A percentile compares a stretch with the other conserved stretches of the same genome.
Evolutionary conservation across 345 rosid genomes (phyloP).

Genomic region (Gossypium stocksii): DNA sequence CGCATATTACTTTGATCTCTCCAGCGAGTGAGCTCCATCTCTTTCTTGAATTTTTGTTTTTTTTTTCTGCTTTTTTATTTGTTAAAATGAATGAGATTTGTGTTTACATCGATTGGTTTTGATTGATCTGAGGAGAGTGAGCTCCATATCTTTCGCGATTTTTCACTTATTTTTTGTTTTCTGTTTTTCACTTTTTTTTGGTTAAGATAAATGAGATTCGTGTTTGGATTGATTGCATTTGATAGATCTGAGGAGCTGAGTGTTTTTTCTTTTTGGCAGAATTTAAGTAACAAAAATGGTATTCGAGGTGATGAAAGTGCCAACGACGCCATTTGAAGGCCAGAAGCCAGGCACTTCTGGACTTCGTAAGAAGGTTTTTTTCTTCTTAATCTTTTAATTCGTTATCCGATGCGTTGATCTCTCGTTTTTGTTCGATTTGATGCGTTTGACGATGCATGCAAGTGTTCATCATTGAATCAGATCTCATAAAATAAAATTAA

Average conservation of each 20-base stretch:
- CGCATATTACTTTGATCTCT: not conserved
- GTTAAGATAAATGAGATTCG: not conserved
- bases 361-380: conserved; percentile 90
- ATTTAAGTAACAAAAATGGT: conserved; percentile 9
- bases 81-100: not conserved
- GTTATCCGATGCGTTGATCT: not conserved
- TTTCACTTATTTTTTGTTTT: not conserved
- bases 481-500: not conserved
- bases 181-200: not conserved
- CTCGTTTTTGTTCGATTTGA: not conserved
- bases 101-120: not conserved
- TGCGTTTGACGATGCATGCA: conserved; percentile 2
- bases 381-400: not conserved
- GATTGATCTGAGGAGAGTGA: not conserved
- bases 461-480: conserved; percentile 5
- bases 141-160: too few relatives aligned
- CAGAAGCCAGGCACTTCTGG: conserved; percentile 99
- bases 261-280: not conserved
- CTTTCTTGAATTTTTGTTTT: not conserved
- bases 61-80: not conserved
- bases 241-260: not conserved
- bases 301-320: conserved; percentile 58
- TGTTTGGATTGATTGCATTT: not conserved
- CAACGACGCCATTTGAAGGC: conserved; percentile 70
- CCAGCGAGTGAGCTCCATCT: conserved; percentile 5